Conservation (phyloP, 371 early-diverging fungal genomes). For the Mucor plumbeus region DNA sequence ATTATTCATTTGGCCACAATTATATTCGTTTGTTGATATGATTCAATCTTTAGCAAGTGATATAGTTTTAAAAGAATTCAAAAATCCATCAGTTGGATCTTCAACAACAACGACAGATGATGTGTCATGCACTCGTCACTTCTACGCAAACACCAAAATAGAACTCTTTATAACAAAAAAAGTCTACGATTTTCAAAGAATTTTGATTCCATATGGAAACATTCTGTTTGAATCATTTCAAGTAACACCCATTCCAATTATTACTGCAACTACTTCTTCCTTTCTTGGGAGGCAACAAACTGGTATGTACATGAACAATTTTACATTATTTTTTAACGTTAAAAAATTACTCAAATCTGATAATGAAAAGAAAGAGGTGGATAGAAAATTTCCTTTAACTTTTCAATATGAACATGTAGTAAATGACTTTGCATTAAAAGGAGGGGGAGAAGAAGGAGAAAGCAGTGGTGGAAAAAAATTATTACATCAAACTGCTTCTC, state of each 20-base stretch:
- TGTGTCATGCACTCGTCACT: constrained; percentile 35
- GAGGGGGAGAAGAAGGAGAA: background rate
- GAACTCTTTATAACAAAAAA: constrained; percentile 3
- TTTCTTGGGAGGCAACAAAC: background rate
- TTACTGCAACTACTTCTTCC: background rate
- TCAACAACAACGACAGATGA: constrained; percentile 1
- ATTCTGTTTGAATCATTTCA: constrained; percentile 40
- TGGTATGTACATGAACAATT: background rate
- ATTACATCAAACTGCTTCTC: background rate
- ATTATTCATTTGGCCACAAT: constrained; percentile 50
- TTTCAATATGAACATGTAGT: background rate
- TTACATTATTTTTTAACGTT: background rate
- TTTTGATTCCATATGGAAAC: constrained; percentile 42
- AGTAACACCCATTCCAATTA: constrained; percentile 12
- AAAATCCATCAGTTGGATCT: constrained; percentile 7
- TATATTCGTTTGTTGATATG: background rate
- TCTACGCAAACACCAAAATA: constrained; percentile 29
- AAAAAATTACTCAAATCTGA: background rate
- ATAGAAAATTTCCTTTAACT: background rate
- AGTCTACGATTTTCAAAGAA: constrained; percentile 30
- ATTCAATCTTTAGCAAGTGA: constrained; percentile 11
- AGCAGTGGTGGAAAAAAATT: background rate
- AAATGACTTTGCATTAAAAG: background rate
- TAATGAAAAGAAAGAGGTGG: background rate
- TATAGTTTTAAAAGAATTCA: constrained; percentile 11